Evolutionary conservation across 164 flowering plant species (phyloP).

Genomic region (Piper longum): DNA sequence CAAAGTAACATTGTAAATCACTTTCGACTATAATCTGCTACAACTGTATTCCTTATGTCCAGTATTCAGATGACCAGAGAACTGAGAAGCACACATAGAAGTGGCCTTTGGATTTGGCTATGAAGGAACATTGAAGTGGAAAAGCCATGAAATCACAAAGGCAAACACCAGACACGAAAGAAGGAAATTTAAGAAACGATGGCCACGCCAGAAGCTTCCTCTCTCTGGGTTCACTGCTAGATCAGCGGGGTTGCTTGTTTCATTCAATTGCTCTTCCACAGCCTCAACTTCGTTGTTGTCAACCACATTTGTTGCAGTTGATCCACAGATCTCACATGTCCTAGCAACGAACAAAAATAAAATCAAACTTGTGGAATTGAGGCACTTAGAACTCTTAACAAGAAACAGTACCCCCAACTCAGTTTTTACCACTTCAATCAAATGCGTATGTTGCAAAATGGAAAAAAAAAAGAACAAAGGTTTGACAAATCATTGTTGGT

Average conservation of each 20-base stretch:
- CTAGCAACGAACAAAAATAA: slow-evolving; percentile 21
- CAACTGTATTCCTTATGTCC: too few relatives aligned
- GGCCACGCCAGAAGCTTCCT: slow-evolving; percentile 67
- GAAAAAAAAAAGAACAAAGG: too few relatives aligned
- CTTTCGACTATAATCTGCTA: too few relatives aligned
- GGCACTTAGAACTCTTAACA: background rate
- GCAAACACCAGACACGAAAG: slow-evolving; percentile 91
- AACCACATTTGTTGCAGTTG: slow-evolving; percentile 54
- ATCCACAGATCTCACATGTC: slow-evolving; percentile 81
- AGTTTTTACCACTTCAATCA: too few relatives aligned
- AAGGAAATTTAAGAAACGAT: slow-evolving; percentile 65
- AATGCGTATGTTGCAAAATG: too few relatives aligned
- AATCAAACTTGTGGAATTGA: background rate
- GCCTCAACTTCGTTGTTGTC: slow-evolving; percentile 38
- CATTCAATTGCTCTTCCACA: slow-evolving; percentile 32
- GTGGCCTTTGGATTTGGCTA: background rate
- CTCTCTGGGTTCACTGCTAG: slow-evolving; percentile 23
- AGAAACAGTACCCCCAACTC: background rate
- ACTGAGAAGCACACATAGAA: background rate
- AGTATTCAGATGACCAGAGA: background rate
- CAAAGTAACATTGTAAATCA: too few relatives aligned
- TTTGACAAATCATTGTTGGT: too few relatives aligned
- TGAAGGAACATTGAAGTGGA: slow-evolving; percentile 79
- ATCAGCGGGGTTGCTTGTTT: slow-evolving; percentile 16
- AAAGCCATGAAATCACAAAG: slow-evolving; percentile 89